These are phyloP conservation scores for Boeremia exigua DNA, from an alignment of 2,329 filamentous ascomycete species.

Conservation along the genomic window DNA sequence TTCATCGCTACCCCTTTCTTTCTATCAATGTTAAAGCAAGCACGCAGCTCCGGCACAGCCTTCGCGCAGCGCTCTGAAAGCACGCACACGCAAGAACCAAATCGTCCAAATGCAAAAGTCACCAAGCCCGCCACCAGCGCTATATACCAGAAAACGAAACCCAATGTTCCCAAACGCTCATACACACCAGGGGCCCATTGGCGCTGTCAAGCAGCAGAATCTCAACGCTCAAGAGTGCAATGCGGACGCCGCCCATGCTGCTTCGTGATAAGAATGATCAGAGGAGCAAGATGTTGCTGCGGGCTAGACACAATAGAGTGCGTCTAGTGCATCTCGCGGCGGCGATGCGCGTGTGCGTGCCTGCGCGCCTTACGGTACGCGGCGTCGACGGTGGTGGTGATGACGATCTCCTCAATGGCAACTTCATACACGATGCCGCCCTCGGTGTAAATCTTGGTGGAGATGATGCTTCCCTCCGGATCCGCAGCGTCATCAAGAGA, in stretches of 20 bases:
- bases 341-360: slow-evolving; percentile 32
- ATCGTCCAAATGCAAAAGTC: not conserved
- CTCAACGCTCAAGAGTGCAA: not conserved
- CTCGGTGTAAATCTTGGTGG: slow-evolving; percentile 52
- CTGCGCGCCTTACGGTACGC: slow-evolving; percentile 30
- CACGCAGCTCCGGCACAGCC: slow-evolving; percentile 17
- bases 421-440: slow-evolving; percentile 54
- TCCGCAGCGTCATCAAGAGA: slow-evolving; percentile 15
- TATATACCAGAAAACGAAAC: slow-evolving; percentile 8
- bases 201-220: not conserved
- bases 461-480: slow-evolving; percentile 34
- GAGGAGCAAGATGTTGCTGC: not conserved
- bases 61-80: slow-evolving; percentile 4
- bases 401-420: slow-evolving; percentile 51
- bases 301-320: not conserved
- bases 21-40: slow-evolving; percentile 13
- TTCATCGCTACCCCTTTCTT: slow-evolving; percentile 10
- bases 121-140: not conserved
- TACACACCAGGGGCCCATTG: slow-evolving; percentile 8
- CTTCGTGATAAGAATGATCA: slow-evolving; percentile 5
- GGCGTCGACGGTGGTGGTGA: slow-evolving; percentile 50
- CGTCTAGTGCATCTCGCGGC: slow-evolving; percentile 16
- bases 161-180: not conserved
- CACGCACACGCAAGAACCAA: slow-evolving; percentile 3
- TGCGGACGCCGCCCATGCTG: slow-evolving; percentile 6